These are phyloP conservation scores for Medicago arabica DNA, from an alignment of 306 rosid genomes.

Conservation along the genomic window DNA sequence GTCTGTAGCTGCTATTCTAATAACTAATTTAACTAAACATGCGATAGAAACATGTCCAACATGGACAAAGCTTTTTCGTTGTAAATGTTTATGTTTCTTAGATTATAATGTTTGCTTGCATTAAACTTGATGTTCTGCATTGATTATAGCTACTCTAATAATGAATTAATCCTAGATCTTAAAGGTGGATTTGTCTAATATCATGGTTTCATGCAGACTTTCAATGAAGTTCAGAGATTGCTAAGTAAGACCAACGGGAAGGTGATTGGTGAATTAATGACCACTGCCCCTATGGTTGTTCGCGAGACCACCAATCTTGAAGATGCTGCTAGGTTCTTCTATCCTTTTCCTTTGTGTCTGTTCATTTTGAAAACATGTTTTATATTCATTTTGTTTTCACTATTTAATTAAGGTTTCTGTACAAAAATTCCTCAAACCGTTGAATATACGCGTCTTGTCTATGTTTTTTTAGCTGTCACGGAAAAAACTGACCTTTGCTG, in stretches of 20 bases:
- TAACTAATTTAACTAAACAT: background rate
- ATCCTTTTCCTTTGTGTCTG: conserved; percentile 9
- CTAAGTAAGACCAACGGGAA: conserved; percentile 88
- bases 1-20: no score
- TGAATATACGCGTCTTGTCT: background rate
- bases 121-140: conserved; percentile 19
- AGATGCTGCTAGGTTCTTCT: conserved; percentile 85
- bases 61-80: conserved; percentile 19
- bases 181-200: conserved; percentile 23
- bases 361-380: background rate
- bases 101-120: conserved; percentile 14
- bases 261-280: conserved; percentile 90
- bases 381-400: background rate
- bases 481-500: background rate
- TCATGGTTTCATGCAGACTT: conserved; percentile 65
- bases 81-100: conserved; percentile 5
- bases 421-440: background rate
- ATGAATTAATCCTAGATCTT: background rate
- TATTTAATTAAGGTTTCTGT: background rate
- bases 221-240: conserved; percentile 85
- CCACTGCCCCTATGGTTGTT: conserved; percentile 86
- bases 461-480: background rate
- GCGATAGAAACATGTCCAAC: background rate
- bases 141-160: background rate
- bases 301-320: conserved; percentile 91